Percentiles rank a stretch among this genome's conserved stretches.
phyloP scores from a whole-genome alignment of 2,329 filamentous ascomycete species.

The Fusarium gaditjirri region DNA sequence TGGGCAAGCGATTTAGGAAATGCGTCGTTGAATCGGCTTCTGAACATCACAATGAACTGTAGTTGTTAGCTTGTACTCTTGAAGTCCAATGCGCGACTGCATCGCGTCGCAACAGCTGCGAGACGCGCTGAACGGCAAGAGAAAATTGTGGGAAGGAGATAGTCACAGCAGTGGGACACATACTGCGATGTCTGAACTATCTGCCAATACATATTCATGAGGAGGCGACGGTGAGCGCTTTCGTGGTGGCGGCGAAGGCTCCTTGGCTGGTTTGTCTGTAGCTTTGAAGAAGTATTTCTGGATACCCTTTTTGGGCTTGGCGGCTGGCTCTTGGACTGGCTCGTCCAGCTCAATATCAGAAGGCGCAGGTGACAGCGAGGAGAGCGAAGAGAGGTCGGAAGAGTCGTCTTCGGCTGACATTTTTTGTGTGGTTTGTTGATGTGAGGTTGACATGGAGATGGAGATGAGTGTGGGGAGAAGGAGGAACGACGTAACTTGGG shows the following conservation, averaged over 20 bases:
- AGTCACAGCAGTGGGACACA: constrained; percentile 55
- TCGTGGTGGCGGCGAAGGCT: constrained; percentile 72
- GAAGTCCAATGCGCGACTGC: constrained; percentile 58
- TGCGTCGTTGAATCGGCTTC: constrained; percentile 88
- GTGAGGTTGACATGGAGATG: constrained; percentile 40
- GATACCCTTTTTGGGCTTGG: constrained; percentile 67
- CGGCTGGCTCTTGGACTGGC: constrained; percentile 48
- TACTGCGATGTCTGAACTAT: constrained; percentile 93
- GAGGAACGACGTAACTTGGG: constrained; percentile 46
- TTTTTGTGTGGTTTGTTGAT: constrained; percentile 47
- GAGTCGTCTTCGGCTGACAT: constrained; percentile 71
- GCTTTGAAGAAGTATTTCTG: constrained; percentile 74
- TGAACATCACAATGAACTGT: constrained; percentile 98
- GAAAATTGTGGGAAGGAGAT: constrained; percentile 35
- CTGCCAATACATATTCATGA: constrained; percentile 88
- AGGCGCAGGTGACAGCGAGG: constrained; percentile 58
- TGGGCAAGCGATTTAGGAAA: constrained; percentile 89
- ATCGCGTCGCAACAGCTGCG: constrained; percentile 59
- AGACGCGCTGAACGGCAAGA: constrained; percentile 50
- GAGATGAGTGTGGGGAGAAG: constrained; percentile 48
- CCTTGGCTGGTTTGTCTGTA: constrained; percentile 62
- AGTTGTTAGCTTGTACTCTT: constrained; percentile 49
- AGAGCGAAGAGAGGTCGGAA: constrained; percentile 70
- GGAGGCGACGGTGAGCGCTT: constrained; percentile 89
- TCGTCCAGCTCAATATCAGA: constrained; percentile 64